Base-by-base conservation (phyloP, 139 green algal genomes). In the Raphidocelis subcapitata region DNA sequence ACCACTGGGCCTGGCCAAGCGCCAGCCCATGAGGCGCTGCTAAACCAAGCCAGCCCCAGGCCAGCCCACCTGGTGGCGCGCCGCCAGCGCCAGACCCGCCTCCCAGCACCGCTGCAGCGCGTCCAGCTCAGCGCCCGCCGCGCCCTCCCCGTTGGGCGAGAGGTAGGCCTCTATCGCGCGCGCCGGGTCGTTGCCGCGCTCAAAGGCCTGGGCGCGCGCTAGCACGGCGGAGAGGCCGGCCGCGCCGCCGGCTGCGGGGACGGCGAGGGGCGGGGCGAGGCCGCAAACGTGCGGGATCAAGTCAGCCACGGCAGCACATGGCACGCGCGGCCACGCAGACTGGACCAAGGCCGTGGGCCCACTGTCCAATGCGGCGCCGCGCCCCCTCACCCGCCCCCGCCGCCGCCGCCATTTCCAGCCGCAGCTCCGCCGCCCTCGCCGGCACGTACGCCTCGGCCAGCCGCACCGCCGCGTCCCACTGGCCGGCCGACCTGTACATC, bases 121-220 rank as follows among this genome's bases (percentile, higher is more conserved):
- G 47, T 90, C 82, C 26, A 83, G 12, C 46, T 87, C 75, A 18
- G 72, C 56, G 5, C 37, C 32, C 1, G 54, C 35, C 23, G 51
- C 31, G 41, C 41, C 41, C 37, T 74, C 35, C 0, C 56, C 41
- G 15, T 76, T 84, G 32, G 94, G 36, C 2, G 77, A 83, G 26
- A 97, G 78, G 79, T 95, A 95, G 4, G 81, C 73, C 32, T 97
- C 91, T n/a, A 97, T 92, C 24, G 91, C 91, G 29, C 81, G 74
- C 10, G 79, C 72, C 57, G 84, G 95, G 72, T 94, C 84, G 16
- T 89, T 86, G 69, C 80, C 80, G 8, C 68, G 70, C 79, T 94
- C 81, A 46, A 85, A 85, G n/a, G 75, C 81, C 47, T 77, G 67
- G 2, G 84, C 85, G 59, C 85, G 85, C 29, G 75, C 60, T 31